Conservation (phyloP, 2,329 filamentous ascomycete genomes). For the Diaporthe aspalathi region DNA sequence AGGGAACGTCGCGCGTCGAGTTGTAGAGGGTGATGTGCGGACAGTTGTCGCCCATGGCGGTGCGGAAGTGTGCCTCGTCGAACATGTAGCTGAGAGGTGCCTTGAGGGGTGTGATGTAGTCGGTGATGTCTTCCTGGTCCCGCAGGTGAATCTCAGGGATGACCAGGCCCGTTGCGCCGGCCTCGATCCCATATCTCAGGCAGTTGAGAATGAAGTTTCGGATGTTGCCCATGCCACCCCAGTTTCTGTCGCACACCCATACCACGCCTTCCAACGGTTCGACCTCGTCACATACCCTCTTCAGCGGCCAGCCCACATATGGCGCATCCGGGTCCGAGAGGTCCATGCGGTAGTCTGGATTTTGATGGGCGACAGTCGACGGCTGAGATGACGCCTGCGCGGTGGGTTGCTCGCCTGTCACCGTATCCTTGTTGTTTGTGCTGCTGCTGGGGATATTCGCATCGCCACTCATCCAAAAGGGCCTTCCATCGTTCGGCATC, state of each 20-base stretch:
- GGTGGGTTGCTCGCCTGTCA: background rate
- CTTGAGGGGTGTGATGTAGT: conserved; percentile 52
- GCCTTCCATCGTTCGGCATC: conserved; percentile 5
- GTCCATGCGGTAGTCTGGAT: conserved; percentile 45
- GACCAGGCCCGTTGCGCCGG: conserved; percentile 58
- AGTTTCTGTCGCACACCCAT: conserved; percentile 63
- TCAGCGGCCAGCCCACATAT: conserved; percentile 59
- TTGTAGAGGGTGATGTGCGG: conserved; percentile 58
- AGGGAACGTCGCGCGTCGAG: conserved; percentile 51
- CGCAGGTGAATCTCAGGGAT: conserved; percentile 59
- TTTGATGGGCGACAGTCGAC: background rate
- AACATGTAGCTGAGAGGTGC: conserved; percentile 59
- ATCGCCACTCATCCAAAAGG: conserved; percentile 9
- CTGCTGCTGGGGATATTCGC: background rate
- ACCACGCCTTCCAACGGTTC: conserved; percentile 55
- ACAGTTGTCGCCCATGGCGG: conserved; percentile 52
- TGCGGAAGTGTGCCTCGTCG: conserved; percentile 57
- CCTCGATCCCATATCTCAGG: conserved; percentile 60
- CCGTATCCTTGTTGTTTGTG: background rate
- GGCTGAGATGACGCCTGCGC: background rate
- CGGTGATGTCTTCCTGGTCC: conserved; percentile 53
- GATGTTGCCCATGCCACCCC: conserved; percentile 64
- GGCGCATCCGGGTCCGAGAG: conserved; percentile 54
- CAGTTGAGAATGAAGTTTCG: conserved; percentile 63
- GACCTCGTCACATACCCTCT: conserved; percentile 56